A percentile compares a stretch with the other conserved stretches of the same genome.
phyloP scores from a whole-genome alignment of 495 filamentous ascomycete genomes.

The Trichodelitschia bisporula region DNA sequence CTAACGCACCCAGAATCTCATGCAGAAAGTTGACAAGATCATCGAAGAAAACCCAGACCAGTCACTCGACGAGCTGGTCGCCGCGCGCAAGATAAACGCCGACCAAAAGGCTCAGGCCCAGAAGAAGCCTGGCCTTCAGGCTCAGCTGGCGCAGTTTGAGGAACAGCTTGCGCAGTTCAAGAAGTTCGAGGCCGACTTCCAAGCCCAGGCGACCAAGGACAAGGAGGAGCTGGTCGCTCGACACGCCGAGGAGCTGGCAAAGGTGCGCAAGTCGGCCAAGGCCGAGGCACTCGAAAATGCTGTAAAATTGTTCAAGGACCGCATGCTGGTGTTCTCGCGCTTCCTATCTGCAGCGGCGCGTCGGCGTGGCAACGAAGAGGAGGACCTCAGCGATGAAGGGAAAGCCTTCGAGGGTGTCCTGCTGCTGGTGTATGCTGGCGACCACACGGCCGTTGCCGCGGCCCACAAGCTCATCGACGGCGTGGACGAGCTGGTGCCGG shows the following conservation, averaged over 20 bases:
- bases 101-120: slow-evolving; percentile 76
- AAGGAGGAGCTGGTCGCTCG: slow-evolving; percentile 47
- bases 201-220: slow-evolving; percentile 36
- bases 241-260: slow-evolving; percentile 45
- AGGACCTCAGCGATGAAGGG: slow-evolving; percentile 44
- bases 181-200: slow-evolving; percentile 58
- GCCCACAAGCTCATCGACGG: slow-evolving; percentile 74
- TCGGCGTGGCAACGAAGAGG: slow-evolving; percentile 31
- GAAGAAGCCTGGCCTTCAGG: slow-evolving; percentile 74
- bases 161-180: slow-evolving; percentile 68
- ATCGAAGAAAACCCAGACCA: slow-evolving; percentile 51
- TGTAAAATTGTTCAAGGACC: slow-evolving; percentile 24
- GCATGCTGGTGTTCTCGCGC: slow-evolving; percentile 17
- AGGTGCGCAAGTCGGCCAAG: slow-evolving; percentile 26
- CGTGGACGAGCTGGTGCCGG: slow-evolving; percentile 41
- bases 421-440: slow-evolving; percentile 69
- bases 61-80: slow-evolving; percentile 64
- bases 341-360: slow-evolving; percentile 28
- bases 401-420: slow-evolving; percentile 78
- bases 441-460: slow-evolving; percentile 50
- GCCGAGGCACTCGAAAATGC: slow-evolving; percentile 33
- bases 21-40: slow-evolving; percentile 52
- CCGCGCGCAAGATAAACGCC: slow-evolving; percentile 60
- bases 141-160: slow-evolving; percentile 46
- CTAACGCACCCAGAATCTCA: slow-evolving; percentile 33